Percentiles rank a stretch among this genome's conserved stretches.
Conservation (phyloP, 176 grass and related monocot genomes). For the Triticum timopheevii region DNA sequence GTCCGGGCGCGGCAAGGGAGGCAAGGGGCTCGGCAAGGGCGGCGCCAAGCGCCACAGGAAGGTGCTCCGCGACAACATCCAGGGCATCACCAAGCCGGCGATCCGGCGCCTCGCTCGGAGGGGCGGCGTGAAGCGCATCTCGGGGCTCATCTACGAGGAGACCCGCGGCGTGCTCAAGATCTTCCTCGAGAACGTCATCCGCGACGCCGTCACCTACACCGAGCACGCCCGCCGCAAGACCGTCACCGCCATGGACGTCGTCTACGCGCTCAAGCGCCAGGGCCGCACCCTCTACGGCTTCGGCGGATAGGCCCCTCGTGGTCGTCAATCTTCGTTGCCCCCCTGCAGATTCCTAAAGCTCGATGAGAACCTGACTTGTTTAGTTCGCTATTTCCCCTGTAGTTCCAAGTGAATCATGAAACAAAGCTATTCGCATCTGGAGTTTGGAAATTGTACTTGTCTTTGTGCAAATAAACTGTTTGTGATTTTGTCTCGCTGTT, state of each 20-base stretch:
- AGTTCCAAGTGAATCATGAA: background rate
- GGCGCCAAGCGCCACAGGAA: constrained; percentile 43
- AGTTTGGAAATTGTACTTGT: background rate
- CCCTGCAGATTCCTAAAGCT: too few relatives aligned
- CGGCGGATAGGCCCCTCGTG: constrained; percentile 38
- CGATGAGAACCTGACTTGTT: too few relatives aligned
- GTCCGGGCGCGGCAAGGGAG: constrained; percentile 38
- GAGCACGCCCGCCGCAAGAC: constrained; percentile 88
- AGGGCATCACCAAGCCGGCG: constrained; percentile 60
- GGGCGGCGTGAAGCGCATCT: constrained; percentile 89
- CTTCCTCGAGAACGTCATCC: constrained; percentile 94
- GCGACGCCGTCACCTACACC: constrained; percentile 86
- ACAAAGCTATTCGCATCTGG: background rate
- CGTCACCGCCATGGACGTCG: constrained; percentile 86
- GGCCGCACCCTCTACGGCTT: constrained; percentile 89
- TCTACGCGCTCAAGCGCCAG: constrained; percentile 91
- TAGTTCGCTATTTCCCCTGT: background rate
- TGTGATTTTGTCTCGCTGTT: background rate
- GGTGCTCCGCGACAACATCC: constrained; percentile 56
- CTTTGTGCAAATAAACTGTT: background rate
- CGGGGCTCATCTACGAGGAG: constrained; percentile 90
- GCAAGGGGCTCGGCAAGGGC: constrained; percentile 51
- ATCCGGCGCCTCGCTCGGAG: constrained; percentile 37
- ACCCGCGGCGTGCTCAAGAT: constrained; percentile 89
- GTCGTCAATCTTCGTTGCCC: too few relatives aligned